Base-by-base conservation (phyloP, 1,284 basidiomycete species). In the Ceratobasidium sp. region DNA sequence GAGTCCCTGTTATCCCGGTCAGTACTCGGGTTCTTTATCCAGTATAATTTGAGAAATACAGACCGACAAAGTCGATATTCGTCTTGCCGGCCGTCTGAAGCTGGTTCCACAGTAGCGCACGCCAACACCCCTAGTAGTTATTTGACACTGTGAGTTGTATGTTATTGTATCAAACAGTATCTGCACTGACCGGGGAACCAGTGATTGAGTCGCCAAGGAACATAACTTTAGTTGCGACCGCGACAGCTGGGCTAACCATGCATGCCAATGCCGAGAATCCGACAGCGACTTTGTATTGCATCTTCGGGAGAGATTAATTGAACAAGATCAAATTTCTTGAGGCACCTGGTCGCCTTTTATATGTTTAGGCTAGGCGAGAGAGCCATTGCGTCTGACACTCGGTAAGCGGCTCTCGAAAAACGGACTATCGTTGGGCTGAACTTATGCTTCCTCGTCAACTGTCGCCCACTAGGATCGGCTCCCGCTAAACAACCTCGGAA, bases 131-230 rank as follows among this genome's bases (percentile, higher is more conserved):
- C 66, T 69, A 46, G 19, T 2, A 14, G 43, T 5, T 19, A 13
- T 14, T 14, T 2, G 13, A 46, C 3, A 27, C 8, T 24, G 16
- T 51, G 22, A 24, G 49, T n/a, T 51, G 24, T 1, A 24, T 51
- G 11, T 13, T 46, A 2, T 2, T 13, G 3, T 27, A 13, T 24
- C 22, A 4, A 24, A 51, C n/a, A 51, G 22, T 2, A 4, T n/a
- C 8, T n/a, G 4, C 3, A 51, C 49, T 51, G 2, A 51, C 49
- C 49, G 65, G 65, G 13, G 48, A 51, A 8, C 63, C 63, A 37
- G 63, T 66, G 6, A 69, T 69, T 8, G 66, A 69, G 37, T 69
- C 66, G 24, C 66, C 66, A 58, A 69, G 54, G 39, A 69, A 69
- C 66, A 69, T 69, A n/a, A 69, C 53, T 43, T 59, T 69, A 16